Base-by-base conservation (phyloP, 768 basidiomycete genomes). In the Aureoboletus auriporus region DNA sequence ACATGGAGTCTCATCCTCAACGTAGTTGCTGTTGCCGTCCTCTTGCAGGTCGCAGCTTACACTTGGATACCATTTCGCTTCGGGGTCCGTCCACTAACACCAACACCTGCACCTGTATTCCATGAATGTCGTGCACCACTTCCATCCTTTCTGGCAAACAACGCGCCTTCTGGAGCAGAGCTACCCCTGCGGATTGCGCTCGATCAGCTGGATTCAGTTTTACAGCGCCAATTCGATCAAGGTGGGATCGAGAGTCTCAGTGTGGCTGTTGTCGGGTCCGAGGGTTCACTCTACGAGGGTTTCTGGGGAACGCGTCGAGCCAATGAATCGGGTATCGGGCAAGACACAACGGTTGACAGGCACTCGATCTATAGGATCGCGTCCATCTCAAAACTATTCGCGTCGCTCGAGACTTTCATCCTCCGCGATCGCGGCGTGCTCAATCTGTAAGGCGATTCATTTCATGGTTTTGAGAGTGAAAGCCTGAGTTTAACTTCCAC, bases 321-420 rank as follows among this genome's bases (percentile, higher is more conserved):
- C 29, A 79, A 80, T 48, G 77, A 75, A 53, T 65, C 69, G 3
- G 54, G 52, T n/a, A 35, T 42, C 2, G 49, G 50, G 14, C 43
- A 56, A 6, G 50, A 49, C 9, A 54, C 54, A 5, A 59, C 56
- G 0, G 68, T 74, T 1, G 61, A 71, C n/a, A 65, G 69, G 43
- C 57, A 78, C 54, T 73, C 77, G 0, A 69, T 77, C 42, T 80
- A 79, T 52, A 69, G 80, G 26, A 64, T 80, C 23, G 78, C 77
- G 2, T 77, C 75, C 35, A 71, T 77, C 46, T 71, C 75, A 6
- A 82, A 80, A 60, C 61, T 80, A 49, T 78, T 79, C 54, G 69
- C 72, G 4, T 69, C 71, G 0, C 52, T 78, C 5, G 75, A 81
- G 53, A 76, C 74, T 0, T 56, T 76, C 35, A 69, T 81, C 10